Conservation (phyloP, 768 basidiomycete genomes). For the Termitomyces sp. region DNA sequence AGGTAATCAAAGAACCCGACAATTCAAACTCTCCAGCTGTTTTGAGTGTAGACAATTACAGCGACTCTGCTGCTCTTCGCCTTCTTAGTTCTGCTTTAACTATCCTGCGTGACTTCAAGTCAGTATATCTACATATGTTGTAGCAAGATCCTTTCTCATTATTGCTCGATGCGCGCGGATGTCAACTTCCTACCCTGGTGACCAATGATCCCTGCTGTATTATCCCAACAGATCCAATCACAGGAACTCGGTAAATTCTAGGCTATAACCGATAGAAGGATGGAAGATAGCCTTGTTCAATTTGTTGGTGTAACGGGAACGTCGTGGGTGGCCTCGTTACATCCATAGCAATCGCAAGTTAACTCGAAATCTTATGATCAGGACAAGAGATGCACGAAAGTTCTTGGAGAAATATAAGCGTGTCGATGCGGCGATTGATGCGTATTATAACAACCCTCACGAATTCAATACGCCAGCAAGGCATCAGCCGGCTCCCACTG, state of each 20-base stretch:
- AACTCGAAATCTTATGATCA: conserved; percentile 24
- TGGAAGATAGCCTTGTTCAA: conserved; percentile 47
- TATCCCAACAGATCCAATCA: conserved; percentile 5
- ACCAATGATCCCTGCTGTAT: not conserved
- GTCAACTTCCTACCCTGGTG: not conserved
- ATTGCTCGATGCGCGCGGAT: conserved; percentile 1
- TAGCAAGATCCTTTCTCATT: not conserved
- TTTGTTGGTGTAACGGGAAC: conserved; percentile 67
- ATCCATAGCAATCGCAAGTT: conserved; percentile 17
- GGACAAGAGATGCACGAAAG: conserved; percentile 55
- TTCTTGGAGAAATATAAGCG: conserved; percentile 68
- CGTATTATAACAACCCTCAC: conserved; percentile 57
- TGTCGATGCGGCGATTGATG: conserved; percentile 68
- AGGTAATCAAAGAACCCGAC: not conserved
- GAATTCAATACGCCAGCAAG: conserved; percentile 20
- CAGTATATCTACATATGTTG: conserved; percentile 3
- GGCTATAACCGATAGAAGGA: conserved; percentile 35
- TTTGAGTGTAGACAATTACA: not conserved
- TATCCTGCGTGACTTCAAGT: conserved; percentile 6
- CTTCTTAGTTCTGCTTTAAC: not conserved
- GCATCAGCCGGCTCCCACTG: conserved; percentile 17
- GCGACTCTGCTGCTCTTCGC: not conserved
- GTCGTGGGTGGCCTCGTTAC: conserved; percentile 42
- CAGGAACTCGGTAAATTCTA: not conserved
- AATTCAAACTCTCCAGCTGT: not conserved